Base-by-base conservation (phyloP, 2,329 filamentous ascomycete species). In the Ceratocystis lukuohia region DNA sequence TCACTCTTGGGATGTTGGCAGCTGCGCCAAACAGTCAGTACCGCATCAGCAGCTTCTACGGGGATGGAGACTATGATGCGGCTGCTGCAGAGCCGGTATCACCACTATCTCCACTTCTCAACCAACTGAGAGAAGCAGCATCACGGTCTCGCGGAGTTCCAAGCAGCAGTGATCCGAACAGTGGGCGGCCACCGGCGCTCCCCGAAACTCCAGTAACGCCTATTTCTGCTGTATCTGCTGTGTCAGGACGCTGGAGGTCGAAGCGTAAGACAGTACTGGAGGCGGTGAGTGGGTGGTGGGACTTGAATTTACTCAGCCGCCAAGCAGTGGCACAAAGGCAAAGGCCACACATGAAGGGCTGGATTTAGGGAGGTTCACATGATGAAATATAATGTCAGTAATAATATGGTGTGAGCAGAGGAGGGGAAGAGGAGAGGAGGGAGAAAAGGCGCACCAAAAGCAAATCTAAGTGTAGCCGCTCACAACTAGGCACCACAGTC, bases 261-360 rank as follows among this genome's bases (percentile, higher is more conserved):
- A 76, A 74, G 70, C 75, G 79, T 6, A 80, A 74, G 74, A 82
- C 80, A 0, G 72, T 83, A 25, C 73, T 80, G 68, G 74, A 78
- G 48, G 73, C 77, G 22, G 74, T 82, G 33, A 80, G 82, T 53
- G 80, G 80, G 4, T 83, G 80, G 80, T 83, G 80, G 80, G 80
- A 82, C 72, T 72, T 82, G 65, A 78, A 76, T 3, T 71, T 82
- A 65, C 69, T 82, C 65, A 79, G 80, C 30, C 62, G 65, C 12
- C 53, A 68, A 65, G 48, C 65, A n/a, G 45, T 62, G 22, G 12
- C 53, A 45, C 62, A 59, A 33, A 50, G 48, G 45, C 62, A 53
- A 37, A 67, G 65, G 67, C 65, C 62, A 12, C 62, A 65, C 45
- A 68, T 68, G 62, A 66, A 67, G 62, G 62, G 65, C 57, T 68